Evolutionary conservation across 2,329 filamentous ascomycete species (phyloP).

Genomic region (Tolypocladium amazonense): DNA sequence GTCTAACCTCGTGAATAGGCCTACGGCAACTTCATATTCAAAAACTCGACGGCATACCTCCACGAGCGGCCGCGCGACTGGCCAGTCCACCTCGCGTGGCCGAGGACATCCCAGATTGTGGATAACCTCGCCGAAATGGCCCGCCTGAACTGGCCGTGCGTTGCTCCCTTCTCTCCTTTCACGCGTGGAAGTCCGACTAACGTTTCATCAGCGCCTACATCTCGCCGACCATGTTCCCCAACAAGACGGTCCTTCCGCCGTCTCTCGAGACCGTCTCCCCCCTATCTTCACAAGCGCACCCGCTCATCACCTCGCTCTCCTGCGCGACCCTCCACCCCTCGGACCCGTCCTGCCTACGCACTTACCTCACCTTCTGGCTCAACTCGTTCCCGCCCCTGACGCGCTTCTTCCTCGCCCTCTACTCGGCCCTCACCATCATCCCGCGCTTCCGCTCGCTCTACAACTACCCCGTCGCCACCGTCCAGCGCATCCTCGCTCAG

Average conservation of each 20-base stretch:
- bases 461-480: conserved; percentile 53
- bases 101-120: conserved; percentile 61
- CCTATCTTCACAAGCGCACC: conserved; percentile 75
- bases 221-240: conserved; percentile 79
- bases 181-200: background rate
- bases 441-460: conserved; percentile 59
- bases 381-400: conserved; percentile 69
- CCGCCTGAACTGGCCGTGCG: conserved; percentile 71
- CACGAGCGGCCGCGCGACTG: conserved; percentile 60
- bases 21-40: conserved; percentile 45
- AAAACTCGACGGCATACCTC: conserved; percentile 69
- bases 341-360: conserved; percentile 79
- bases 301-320: conserved; percentile 72
- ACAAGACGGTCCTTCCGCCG: conserved; percentile 53
- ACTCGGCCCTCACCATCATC: conserved; percentile 56
- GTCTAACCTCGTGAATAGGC: conserved; percentile 3
- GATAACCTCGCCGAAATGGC: conserved; percentile 77
- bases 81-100: conserved; percentile 61
- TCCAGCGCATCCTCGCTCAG: conserved; percentile 55
- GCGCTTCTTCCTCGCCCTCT: conserved; percentile 67
- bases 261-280: conserved; percentile 61
- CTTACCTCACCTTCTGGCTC: conserved; percentile 80
- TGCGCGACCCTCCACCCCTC: conserved; percentile 83
- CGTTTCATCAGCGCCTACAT: conserved; percentile 50
- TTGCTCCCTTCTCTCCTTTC: conserved; percentile 8